A percentile compares a stretch with the other conserved stretches of the same genome.
These are phyloP conservation scores for Entrophospora sp. DNA, from an alignment of 192 early-diverging fungal species.

Conservation along the genomic window DNA sequence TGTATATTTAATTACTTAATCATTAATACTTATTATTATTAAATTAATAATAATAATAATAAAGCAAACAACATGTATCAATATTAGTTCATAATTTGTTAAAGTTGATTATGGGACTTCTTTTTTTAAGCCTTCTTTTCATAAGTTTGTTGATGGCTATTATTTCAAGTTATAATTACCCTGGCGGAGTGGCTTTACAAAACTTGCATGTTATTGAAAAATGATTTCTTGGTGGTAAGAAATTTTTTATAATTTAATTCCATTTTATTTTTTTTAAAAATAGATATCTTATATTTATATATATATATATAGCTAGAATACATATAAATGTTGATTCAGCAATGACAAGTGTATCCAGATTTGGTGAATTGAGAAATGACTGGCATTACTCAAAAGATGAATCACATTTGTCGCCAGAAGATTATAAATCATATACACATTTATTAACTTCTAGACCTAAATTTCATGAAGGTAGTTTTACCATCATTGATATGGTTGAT, in stretches of 20 bases:
- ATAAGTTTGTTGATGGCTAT: slow-evolving; percentile 32
- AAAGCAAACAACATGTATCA: neutral
- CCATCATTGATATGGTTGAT: slow-evolving; percentile 29
- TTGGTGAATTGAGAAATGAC: slow-evolving; percentile 44
- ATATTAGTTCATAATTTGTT: too few species aligned
- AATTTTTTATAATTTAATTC: neutral
- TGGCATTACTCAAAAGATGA: slow-evolving; percentile 71
- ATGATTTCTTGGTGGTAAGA: slow-evolving; percentile 17
- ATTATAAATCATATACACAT: slow-evolving; percentile 46
- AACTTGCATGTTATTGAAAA: slow-evolving; percentile 45
- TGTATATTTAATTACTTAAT: neutral
- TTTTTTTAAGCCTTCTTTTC: slow-evolving; percentile 22
- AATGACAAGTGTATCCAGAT: slow-evolving; percentile 78
- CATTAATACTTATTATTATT: neutral
- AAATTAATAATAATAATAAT: neutral
- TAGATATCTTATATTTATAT: neutral
- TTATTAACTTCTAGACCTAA: slow-evolving; percentile 40
- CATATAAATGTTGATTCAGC: slow-evolving; percentile 72
- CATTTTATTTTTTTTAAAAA: neutral
- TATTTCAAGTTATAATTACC: slow-evolving; percentile 77
- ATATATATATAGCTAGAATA: slow-evolving; percentile 23
- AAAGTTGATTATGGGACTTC: slow-evolving; percentile 19
- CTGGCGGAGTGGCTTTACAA: slow-evolving; percentile 73
- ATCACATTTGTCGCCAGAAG: slow-evolving; percentile 28
- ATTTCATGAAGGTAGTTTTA: slow-evolving; percentile 27